Conservation (phyloP, 1,284 basidiomycete genomes). For the Microbotryum silenes-acaulis region DNA sequence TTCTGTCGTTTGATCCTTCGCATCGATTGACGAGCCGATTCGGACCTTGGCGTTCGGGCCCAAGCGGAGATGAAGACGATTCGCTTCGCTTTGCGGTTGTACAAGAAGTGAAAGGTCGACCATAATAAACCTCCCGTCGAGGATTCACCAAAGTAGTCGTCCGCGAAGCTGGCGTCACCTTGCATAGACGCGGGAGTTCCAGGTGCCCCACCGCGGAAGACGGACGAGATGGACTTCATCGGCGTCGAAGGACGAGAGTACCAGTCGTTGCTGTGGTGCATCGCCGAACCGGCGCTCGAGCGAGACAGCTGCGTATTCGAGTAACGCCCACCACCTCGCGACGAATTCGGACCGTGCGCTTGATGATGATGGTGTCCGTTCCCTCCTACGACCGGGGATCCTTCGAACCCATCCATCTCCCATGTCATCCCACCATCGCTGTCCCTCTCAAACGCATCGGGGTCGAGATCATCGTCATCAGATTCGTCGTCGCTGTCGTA, state of each 20-base stretch:
- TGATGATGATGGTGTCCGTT: not conserved
- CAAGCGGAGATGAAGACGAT: conserved; percentile 88
- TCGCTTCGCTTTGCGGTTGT: conserved; percentile 82
- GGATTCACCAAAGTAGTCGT: conserved; percentile 13
- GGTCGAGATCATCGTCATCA: conserved; percentile 35
- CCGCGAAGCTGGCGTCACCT: conserved; percentile 1
- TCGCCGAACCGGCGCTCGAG: conserved; percentile 3
- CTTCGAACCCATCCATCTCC: conserved; percentile 25
- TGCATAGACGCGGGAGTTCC: conserved; percentile 3
- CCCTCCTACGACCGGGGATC: not conserved
- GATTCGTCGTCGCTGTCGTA: conserved; percentile 41
- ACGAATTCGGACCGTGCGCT: not conserved
- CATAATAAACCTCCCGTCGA: conserved; percentile 79
- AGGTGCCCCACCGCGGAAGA: conserved; percentile 9
- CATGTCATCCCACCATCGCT: conserved; percentile 24
- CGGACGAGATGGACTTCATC: conserved; percentile 27
- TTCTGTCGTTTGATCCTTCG: no score
- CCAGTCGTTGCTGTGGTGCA: conserved; percentile 2
- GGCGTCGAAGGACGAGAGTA: conserved; percentile 5
- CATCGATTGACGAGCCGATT: not conserved
- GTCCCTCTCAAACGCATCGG: conserved; percentile 36
- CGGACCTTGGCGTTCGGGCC: conserved; percentile 53
- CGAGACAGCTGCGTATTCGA: not conserved
- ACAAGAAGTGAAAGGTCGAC: conserved; percentile 97
- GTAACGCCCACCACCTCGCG: not conserved